A percentile compares a stretch with the other conserved stretches of the same genome.
Conservation (phyloP, 2,329 filamentous ascomycete species). For the Xylaria multiplex region DNA sequence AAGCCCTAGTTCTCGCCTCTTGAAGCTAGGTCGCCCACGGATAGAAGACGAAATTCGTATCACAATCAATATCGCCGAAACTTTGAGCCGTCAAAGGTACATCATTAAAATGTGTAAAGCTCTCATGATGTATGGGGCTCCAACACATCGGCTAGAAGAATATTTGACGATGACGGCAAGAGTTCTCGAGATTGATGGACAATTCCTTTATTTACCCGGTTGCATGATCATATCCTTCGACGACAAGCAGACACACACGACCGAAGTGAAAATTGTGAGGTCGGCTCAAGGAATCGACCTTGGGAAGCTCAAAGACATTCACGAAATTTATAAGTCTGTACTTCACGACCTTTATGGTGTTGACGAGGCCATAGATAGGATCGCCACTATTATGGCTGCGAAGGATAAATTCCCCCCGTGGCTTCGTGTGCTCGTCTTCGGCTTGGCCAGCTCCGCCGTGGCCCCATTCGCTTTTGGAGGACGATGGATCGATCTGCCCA, state of each 20-base stretch:
- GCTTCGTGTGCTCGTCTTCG: slow-evolving; percentile 46
- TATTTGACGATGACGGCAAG: slow-evolving; percentile 91
- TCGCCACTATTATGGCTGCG: slow-evolving; percentile 42
- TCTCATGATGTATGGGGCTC: slow-evolving; percentile 89
- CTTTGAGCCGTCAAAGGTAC: slow-evolving; percentile 82
- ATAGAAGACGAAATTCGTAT: slow-evolving; percentile 59
- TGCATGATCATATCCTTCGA: slow-evolving; percentile 97
- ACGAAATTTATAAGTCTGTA: slow-evolving; percentile 84
- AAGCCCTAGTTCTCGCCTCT: slow-evolving; percentile 48
- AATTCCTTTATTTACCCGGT: slow-evolving; percentile 89
- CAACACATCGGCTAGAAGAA: slow-evolving; percentile 89
- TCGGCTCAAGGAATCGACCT: slow-evolving; percentile 76
- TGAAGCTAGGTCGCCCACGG: slow-evolving; percentile 52
- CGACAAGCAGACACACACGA: slow-evolving; percentile 72
- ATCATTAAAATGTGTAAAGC: slow-evolving; percentile 85
- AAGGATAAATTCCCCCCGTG: slow-evolving; percentile 47
- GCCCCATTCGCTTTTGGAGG: slow-evolving; percentile 48
- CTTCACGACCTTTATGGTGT: slow-evolving; percentile 70
- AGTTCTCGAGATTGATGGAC: slow-evolving; percentile 88
- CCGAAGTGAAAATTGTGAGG: slow-evolving; percentile 73
- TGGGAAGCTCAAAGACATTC: slow-evolving; percentile 77
- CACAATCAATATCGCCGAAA: slow-evolving; percentile 68
- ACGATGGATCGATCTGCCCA: slow-evolving; percentile 45
- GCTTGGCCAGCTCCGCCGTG: slow-evolving; percentile 45
- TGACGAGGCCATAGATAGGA: slow-evolving; percentile 44